A percentile compares a stretch with the other conserved stretches of the same genome.
Conservation (phyloP, 441 rosid species). For the Jatropha podagrica region DNA sequence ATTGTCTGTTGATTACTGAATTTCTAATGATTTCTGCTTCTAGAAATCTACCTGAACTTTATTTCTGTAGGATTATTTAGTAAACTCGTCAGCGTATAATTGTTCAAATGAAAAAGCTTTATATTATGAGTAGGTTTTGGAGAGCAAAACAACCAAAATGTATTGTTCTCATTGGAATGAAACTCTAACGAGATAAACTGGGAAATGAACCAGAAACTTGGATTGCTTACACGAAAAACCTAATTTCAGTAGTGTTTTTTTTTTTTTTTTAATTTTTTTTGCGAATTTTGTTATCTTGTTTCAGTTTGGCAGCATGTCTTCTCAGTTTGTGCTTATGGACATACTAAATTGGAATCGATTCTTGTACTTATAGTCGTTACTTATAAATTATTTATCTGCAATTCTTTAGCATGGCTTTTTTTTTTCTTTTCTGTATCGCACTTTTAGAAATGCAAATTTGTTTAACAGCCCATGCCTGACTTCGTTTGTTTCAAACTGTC, state of each 20-base stretch:
- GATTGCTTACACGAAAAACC: neutral
- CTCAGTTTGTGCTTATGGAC: neutral
- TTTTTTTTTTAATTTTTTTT: neutral
- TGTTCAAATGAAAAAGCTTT: neutral
- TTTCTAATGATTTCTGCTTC: constrained; percentile 1
- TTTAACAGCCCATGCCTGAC: neutral
- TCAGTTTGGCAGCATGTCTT: neutral
- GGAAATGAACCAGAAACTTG: no score
- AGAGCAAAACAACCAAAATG: neutral
- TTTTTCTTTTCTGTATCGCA: neutral
- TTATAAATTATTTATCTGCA: neutral
- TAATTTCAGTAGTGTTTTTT: neutral
- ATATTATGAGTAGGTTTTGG: neutral
- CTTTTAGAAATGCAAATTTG: neutral
- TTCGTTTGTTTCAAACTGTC: neutral
- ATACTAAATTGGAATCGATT: neutral
- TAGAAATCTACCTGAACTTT: no score
- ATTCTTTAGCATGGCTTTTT: neutral
- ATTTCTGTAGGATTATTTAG: neutral
- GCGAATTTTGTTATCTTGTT: neutral
- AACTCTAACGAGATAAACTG: neutral
- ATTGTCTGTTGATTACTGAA: neutral
- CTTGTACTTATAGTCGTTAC: neutral
- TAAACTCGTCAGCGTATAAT: neutral
- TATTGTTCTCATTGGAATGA: neutral